Base-by-base conservation (phyloP, 75 land plant genomes). In the Picea sitchensis region DNA sequence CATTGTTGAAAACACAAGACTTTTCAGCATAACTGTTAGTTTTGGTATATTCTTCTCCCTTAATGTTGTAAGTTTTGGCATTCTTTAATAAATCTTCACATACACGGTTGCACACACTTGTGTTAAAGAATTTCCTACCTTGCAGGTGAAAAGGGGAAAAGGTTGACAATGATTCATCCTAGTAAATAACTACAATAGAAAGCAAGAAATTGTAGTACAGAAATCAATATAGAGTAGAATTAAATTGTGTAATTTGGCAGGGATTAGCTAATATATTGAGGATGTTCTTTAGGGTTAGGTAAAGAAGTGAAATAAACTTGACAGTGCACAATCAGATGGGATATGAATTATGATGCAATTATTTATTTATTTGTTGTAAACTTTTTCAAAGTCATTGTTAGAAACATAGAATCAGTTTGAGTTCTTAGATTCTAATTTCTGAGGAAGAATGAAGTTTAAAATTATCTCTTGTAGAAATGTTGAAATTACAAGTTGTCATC, bases 21-120 rank as follows among this genome's bases (percentile, higher is more conserved):
- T 95, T 60, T 97, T 97, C 85, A 87, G 91, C 83, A 90, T 93
- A 23, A 93, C 99, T 38, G 99, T 97, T 57, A 97, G 99, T 85
- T 97, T 97, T 84, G 99, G 98, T 96, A 87, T 82, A 38, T 67
- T 31, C 60, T 73, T 61, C 32, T 63, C n/a, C 18, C 54, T 26
- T n/a, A 38, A 38, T 71, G n/a, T 23, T 44, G 23, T 71, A 2
- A 38, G 73, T n/a, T n/a, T 18, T 71, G 54, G 51, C 44, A 44
- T 71, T 71, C 1, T 51, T 71, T 8, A n/a, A 41, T 47, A n/a
- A 8, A 71, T 44, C 54, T 41, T 44, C 54, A 71, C 54, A 41
- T 34, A n/a, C 51, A 20, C 54, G 44, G 73, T 47, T 71, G 3
- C 13, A 41, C 36, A 71, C 44, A 20, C 73, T 71, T 6, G 9